Percentiles rank a stretch among this genome's conserved stretches.
phyloP scores from a whole-genome alignment of 192 early-diverging fungal species.

The Podila clonocystis region DNA sequence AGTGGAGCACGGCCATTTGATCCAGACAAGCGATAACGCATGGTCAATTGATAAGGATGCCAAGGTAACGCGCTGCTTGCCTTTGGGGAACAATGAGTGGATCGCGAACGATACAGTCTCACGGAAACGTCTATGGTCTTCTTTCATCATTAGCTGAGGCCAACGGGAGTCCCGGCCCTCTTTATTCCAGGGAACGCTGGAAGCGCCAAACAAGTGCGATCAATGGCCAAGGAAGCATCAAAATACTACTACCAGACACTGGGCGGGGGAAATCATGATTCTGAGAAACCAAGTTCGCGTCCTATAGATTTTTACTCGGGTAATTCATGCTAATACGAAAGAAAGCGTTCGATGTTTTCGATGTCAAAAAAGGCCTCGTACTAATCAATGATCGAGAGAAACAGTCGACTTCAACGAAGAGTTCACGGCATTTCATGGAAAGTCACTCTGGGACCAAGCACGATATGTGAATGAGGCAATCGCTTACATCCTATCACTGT shows the following conservation, averaged over 20 bases:
- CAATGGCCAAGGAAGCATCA: conserved; percentile 81
- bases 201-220: conserved; percentile 88
- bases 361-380: no score
- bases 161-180: conserved; percentile 83
- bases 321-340: conserved; percentile 6
- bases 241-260: conserved; percentile 61
- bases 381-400: conserved; percentile 6
- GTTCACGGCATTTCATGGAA: conserved; percentile 89
- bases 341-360: no score
- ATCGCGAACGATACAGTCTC: background rate
- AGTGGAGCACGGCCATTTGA: conserved; percentile 10
- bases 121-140: background rate
- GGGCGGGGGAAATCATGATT: conserved; percentile 14
- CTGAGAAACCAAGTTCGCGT: conserved; percentile 36
- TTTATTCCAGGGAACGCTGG: conserved; percentile 98
- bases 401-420: conserved; percentile 89
- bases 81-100: no score
- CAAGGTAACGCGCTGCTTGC: conserved; percentile 13
- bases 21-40: conserved; percentile 3
- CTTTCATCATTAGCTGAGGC: conserved; percentile 34
- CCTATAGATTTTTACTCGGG: conserved; percentile 68
- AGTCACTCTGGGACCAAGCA: conserved; percentile 87
- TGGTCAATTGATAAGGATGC: conserved; percentile 20
- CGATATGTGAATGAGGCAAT: conserved; percentile 85
- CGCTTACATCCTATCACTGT: conserved; percentile 77